A percentile compares a stretch with the other conserved stretches of the same genome.
Evolutionary conservation across 768 basidiomycete species (phyloP).

Genomic region (Gloeophyllum trabeum): DNA sequence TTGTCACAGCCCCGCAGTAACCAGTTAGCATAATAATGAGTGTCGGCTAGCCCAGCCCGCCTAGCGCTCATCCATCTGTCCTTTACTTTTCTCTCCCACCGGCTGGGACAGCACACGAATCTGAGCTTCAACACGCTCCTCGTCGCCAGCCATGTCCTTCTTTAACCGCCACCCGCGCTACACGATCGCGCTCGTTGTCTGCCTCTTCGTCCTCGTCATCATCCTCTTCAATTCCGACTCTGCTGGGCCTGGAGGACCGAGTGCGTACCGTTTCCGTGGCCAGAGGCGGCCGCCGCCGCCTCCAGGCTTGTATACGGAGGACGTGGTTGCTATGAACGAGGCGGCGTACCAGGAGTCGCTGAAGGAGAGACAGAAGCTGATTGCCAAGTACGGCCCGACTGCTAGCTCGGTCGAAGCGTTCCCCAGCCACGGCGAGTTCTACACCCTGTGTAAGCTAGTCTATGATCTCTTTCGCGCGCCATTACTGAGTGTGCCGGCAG

Average conservation of each 20-base stretch:
- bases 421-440: not conserved
- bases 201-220: slow-evolving; percentile 7
- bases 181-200: slow-evolving; percentile 5
- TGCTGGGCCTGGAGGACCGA: not conserved
- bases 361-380: slow-evolving; percentile 3
- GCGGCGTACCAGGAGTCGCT: slow-evolving; percentile 1
- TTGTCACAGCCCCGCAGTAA: too few species aligned
- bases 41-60: too few species aligned
- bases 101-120: too few species aligned
- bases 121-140: too few species aligned
- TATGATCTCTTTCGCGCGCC: not conserved
- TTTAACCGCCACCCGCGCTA: slow-evolving; percentile 10
- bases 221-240: slow-evolving; percentile 4
- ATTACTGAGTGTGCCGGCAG: slow-evolving; percentile 9
- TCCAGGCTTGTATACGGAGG: not conserved
- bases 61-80: too few species aligned
- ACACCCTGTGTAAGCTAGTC: not conserved
- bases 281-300: not conserved
- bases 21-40: too few species aligned
- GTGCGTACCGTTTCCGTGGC: not conserved
- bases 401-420: slow-evolving; percentile 3
- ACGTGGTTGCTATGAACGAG: not conserved
- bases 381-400: slow-evolving; percentile 7
- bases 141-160: too few species aligned
- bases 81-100: too few species aligned